Conservation (phyloP, 2,329 filamentous ascomycete genomes). For the Hypoxylon sp. region DNA sequence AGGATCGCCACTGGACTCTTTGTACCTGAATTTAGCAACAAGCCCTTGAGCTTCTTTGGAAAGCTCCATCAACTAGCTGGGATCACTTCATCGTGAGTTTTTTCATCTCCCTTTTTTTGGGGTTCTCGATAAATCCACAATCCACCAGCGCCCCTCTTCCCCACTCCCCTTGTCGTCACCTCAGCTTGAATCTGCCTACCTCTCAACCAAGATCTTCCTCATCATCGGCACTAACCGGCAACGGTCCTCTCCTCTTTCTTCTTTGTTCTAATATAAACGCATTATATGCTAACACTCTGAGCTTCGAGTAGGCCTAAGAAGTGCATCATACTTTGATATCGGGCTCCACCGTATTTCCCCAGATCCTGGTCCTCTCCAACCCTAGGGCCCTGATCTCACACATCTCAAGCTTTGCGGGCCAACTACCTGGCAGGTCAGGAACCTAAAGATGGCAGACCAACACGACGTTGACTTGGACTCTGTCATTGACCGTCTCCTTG, state of each 20-base stretch:
- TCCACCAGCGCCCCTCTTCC: constrained; percentile 53
- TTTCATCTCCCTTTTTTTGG: constrained; percentile 43
- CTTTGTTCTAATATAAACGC: constrained; percentile 25
- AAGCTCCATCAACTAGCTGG: constrained; percentile 54
- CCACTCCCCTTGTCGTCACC: constrained; percentile 51
- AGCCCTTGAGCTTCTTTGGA: constrained; percentile 45
- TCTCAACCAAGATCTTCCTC: constrained; percentile 32
- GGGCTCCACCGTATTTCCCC: constrained; percentile 47
- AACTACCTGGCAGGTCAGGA: constrained; percentile 61
- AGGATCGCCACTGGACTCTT: constrained; percentile 45
- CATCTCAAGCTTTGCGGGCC: constrained; percentile 56
- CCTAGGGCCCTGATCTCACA: constrained; percentile 47
- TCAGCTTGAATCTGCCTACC: constrained; percentile 41
- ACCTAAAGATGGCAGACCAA: constrained; percentile 72
- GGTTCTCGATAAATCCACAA: constrained; percentile 42
- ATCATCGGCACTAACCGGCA: constrained; percentile 26
- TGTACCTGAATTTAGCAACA: constrained; percentile 44
- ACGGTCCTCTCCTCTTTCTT: constrained; percentile 1
- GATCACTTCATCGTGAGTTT: constrained; percentile 61
- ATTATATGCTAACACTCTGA: constrained; percentile 42
- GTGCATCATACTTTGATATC: constrained; percentile 52
- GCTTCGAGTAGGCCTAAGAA: constrained; percentile 49
- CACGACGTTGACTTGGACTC: constrained; percentile 98
- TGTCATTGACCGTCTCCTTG: constrained; percentile 97
- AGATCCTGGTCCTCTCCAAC: constrained; percentile 42